These are phyloP conservation scores for Porogramme epimiltina DNA, from an alignment of 1,284 basidiomycete genomes.

Conservation along the genomic window DNA sequence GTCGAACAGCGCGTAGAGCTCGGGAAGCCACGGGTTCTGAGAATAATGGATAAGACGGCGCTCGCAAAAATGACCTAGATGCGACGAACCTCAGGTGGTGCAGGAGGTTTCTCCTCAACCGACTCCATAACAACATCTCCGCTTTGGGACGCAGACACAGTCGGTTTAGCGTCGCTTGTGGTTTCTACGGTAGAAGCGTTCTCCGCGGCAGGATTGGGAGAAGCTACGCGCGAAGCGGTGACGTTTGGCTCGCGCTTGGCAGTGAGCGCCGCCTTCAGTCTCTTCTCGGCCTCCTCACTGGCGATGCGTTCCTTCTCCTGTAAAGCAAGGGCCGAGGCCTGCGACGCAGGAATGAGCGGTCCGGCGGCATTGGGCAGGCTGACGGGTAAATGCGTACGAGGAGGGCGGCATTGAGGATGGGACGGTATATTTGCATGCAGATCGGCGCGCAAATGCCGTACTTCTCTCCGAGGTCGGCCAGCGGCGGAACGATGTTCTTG, in stretches of 20 bases:
- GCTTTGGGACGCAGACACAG: conserved; percentile 31
- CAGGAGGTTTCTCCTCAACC: conserved; percentile 15
- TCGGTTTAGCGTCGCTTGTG: conserved; percentile 35
- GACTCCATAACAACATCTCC: conserved; percentile 54
- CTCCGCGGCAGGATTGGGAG: conserved; percentile 46
- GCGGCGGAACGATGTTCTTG: conserved; percentile 65
- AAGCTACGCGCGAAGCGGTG: conserved; percentile 58
- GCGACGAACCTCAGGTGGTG: conserved; percentile 15
- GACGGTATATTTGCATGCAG: conserved; percentile 90
- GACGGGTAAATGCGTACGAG: conserved; percentile 45
- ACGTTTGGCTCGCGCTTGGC: conserved; percentile 72
- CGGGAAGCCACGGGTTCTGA: conserved; percentile 77
- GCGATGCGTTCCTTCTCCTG: conserved; percentile 67
- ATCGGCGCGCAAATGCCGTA: conserved; percentile 83
- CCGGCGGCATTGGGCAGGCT: neutral
- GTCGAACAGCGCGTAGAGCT: conserved; percentile 68
- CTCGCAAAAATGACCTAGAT: too few species aligned
- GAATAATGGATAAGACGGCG: too few species aligned
- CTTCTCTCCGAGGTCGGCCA: conserved; percentile 69
- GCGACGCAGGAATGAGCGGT: neutral
- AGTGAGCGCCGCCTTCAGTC: conserved; percentile 72
- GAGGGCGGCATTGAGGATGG: conserved; percentile 70
- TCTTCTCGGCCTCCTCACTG: conserved; percentile 74
- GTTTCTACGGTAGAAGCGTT: conserved; percentile 32
- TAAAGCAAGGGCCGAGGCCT: conserved; percentile 60